Evolutionary conservation across 2,329 filamentous ascomycete genomes (phyloP).

Genomic region (Fusarium nematophilum): DNA sequence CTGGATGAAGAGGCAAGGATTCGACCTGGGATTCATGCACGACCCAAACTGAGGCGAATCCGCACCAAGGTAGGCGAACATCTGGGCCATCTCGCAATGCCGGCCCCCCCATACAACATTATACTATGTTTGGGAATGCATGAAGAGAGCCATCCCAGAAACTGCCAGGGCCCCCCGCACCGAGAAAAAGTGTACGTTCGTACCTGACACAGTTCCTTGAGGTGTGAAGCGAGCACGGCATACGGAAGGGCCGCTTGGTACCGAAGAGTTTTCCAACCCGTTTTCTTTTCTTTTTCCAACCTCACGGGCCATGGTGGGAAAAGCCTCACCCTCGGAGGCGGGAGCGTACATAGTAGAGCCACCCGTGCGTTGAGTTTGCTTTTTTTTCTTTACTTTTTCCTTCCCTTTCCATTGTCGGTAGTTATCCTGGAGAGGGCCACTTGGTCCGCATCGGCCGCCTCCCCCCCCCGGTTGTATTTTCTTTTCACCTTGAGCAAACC

Average conservation of each 20-base stretch:
- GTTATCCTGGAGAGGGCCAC: constrained; percentile 31
- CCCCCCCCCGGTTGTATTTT: constrained; percentile 16
- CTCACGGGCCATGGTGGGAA: constrained; percentile 31
- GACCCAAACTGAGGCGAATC: constrained; percentile 19
- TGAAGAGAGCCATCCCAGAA: constrained; percentile 16
- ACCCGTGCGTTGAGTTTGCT: constrained; percentile 31
- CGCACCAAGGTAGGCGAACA: too few relatives aligned
- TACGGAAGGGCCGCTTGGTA: too few relatives aligned
- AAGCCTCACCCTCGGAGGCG: constrained; percentile 26
- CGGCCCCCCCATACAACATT: too few relatives aligned
- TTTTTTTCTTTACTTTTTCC: too few relatives aligned
- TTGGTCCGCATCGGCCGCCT: constrained; percentile 10
- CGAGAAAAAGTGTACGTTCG: constrained; percentile 17
- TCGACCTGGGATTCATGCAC: constrained; percentile 7
- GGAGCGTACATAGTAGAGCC: constrained; percentile 36
- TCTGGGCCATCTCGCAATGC: too few relatives aligned
- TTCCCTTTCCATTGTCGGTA: constrained; percentile 35
- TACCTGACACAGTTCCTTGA: constrained; percentile 36
- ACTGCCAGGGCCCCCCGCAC: constrained; percentile 16
- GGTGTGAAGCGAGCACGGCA: constrained; percentile 23
- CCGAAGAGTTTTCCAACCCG: constrained; percentile 26
- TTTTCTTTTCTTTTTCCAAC: constrained; percentile 32
- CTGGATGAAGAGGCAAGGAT: constrained; percentile 5
- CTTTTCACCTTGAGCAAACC: constrained; percentile 14
- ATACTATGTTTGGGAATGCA: constrained; percentile 29